Evolutionary conservation across 1,139 yeast genomes (phyloP), one percentile per base, ranked within the genome.

Genomic region (Arxiozyma slooffiae): DNA sequence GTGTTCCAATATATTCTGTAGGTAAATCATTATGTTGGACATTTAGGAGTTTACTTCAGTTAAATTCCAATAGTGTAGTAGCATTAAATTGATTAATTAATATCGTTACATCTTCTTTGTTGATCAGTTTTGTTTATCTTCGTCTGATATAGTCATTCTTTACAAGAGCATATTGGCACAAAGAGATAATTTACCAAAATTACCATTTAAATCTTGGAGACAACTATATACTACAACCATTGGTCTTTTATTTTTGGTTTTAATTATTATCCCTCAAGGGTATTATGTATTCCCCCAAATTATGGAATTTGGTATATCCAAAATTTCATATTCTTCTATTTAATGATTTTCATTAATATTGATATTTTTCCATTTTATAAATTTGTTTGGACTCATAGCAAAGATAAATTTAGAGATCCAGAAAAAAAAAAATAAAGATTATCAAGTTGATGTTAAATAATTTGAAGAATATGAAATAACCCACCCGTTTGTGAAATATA

Each of bases 51-150:
- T 62, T 71, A 55, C 64, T 85, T 62, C 89, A 83, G 63, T 64
- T 85, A 54, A 78, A 80, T 43, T 69, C 74, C 43, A 73, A 77
- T 42, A 80, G 90, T 41, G 77, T 80, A 18, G 78, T 76, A 18
- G 95, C 85, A 17, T 74, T 87, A 59, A 76, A 77, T 61, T 86
- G 90, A 83, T 76, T 87, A 66, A 82, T 85, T 50, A 82, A 80
- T 59, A 71, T 87, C 57, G 83, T 85, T 59, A 86, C 95, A 1
- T 86, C 90, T 1, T 82, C 90, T 2, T 92, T 85, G 67, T 71
- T 86, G 57, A 78, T 86, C 61, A 85, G 84, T 64, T 85, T 82
- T 61, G 76, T 78, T 44, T 74, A 80, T 56, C 80, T 87, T 74
- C 71, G 80, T 52, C 63, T 80, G 41, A 81, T 84, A 2, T 87